These are phyloP conservation scores for Podosphaera fusca DNA, from an alignment of 2,329 filamentous ascomycete genomes.

Conservation along the genomic window DNA sequence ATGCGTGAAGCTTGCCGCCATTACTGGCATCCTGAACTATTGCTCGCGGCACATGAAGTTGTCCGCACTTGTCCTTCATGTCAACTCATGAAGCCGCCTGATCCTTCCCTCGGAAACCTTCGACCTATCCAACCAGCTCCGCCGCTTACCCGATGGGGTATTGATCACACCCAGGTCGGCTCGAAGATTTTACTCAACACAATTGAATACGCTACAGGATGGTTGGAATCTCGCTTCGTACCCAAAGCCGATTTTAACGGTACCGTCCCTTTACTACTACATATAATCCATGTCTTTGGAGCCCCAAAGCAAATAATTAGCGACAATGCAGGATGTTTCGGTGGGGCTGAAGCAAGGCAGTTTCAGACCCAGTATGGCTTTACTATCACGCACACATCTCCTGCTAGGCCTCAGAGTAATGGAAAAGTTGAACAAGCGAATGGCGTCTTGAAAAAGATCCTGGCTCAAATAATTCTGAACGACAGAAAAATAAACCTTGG, in stretches of 20 bases:
- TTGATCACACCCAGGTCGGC: background rate
- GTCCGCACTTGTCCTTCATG: background rate
- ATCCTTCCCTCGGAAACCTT: background rate
- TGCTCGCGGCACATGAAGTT: no score
- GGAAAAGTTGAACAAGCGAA: background rate
- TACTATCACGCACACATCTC: background rate
- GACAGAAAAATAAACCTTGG: no score
- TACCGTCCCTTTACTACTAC: background rate
- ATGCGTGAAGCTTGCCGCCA: no score
- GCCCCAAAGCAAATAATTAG: no score
- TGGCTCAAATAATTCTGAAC: no score
- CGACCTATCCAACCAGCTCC: background rate
- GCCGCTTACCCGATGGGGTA: background rate
- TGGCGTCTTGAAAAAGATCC: background rate
- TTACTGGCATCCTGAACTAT: no score
- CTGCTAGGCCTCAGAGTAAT: background rate
- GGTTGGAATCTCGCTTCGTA: background rate
- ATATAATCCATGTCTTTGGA: background rate
- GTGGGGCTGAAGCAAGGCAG: background rate
- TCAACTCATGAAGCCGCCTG: background rate
- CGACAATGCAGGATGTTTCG: no score
- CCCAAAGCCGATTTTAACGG: background rate
- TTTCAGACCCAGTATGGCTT: background rate
- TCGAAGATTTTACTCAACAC: background rate
- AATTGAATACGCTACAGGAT: background rate